phyloP scores from a whole-genome alignment of 805 yeast species.

The Tetrapisispora phaffii region DNA sequence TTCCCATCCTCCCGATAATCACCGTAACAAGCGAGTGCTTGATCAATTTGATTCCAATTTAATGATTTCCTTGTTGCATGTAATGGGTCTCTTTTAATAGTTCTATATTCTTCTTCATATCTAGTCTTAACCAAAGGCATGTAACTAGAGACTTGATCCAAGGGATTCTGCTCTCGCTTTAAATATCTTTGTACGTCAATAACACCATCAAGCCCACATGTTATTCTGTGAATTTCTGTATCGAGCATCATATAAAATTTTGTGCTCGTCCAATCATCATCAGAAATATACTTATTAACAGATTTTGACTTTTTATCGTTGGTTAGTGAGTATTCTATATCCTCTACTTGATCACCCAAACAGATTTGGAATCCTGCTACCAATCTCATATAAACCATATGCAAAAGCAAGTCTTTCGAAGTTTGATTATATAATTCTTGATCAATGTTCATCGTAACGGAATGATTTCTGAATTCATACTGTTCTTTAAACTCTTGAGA shows the following conservation, averaged over 20 bases:
- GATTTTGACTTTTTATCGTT: conserved; percentile 41
- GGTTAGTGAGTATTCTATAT: conserved; percentile 40
- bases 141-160: conserved; percentile 32
- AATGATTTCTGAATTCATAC: conserved; percentile 76
- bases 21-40: conserved; percentile 81
- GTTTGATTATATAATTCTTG: conserved; percentile 41
- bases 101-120: conserved; percentile 57
- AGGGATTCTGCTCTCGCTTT: conserved; percentile 29
- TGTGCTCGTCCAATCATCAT: conserved; percentile 37
- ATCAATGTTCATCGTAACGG: conserved; percentile 53
- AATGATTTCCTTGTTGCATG: conserved; percentile 43
- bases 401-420: conserved; percentile 59
- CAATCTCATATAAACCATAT: conserved; percentile 76
- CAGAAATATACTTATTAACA: conserved; percentile 46
- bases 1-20: conserved; percentile 50
- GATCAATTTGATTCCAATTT: conserved; percentile 92
- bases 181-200: conserved; percentile 72
- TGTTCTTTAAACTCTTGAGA: conserved; percentile 56
- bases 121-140: conserved; percentile 62
- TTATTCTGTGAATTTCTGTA: conserved; percentile 77
- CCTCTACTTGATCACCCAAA: conserved; percentile 55
- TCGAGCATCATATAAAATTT: conserved; percentile 68
- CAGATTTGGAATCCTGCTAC: conserved; percentile 87
- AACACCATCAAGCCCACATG: conserved; percentile 59
- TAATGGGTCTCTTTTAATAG: conserved; percentile 47